Base-by-base conservation (phyloP, 768 basidiomycete species). In the Suillus cothurnatus region DNA sequence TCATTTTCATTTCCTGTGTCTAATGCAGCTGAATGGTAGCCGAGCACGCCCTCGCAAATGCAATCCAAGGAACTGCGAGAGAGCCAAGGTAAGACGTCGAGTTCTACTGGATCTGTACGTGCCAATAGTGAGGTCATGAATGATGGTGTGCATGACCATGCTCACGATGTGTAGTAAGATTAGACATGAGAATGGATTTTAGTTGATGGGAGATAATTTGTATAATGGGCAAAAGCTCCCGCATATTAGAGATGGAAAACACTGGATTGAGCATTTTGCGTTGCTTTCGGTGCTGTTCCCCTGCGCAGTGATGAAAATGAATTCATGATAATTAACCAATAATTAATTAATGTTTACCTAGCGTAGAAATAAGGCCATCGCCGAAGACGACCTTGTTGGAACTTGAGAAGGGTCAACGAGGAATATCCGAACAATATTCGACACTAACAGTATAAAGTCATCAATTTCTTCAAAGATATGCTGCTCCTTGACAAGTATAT, bases 401-500 rank as follows among this genome's bases (percentile, higher is more conserved):
- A 9, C 61, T 62, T 19, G 8, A 36, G 19, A n/a, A 43, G 28
- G 26, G 58, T 38, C 23, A 38, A 43, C 12, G 17, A 43, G n/a
- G 26, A 32, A 56, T 17, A 17, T 28, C 12, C 32, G 7, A 62
- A 17, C 47, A n/a, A 52, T 34, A 11, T 21, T 36, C 31, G 32
- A 53, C 34, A 17, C 63, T 72, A 67, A 64, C 62, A 41, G 70
- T 63, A 63, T 68, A 72, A 21, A 61, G 55, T 41, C 53, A 9
- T 61, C 61, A 0, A 67, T 67, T 43, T 74, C 72, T 58, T 76
- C 74, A 60, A 67, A 73, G 31, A 72, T 52, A 26, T 60, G 43
- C n/a, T 62, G 61, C 64, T 67, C 73, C 57, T 77, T 74, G 34
- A 76, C 71, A 14, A 75, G 36, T 43, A 76, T 70, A 59, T 73